phyloP scores from a whole-genome alignment of 2,329 filamentous ascomycete species.

The Exophiala sp. region DNA sequence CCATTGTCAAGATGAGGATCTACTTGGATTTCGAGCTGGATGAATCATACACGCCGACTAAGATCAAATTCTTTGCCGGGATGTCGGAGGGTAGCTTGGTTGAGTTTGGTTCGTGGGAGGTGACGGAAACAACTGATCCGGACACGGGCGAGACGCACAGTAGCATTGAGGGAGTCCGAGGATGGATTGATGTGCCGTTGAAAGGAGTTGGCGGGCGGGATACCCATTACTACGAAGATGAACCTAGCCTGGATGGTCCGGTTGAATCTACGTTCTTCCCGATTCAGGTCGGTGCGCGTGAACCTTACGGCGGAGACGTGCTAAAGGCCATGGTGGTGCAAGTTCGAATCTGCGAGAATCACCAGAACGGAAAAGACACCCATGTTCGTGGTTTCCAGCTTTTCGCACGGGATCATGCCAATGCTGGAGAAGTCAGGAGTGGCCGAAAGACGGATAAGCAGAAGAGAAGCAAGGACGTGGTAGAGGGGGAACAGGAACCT shows the following conservation, averaged over 20 bases:
- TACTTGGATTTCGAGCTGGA: constrained; percentile 84
- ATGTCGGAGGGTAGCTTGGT: constrained; percentile 88
- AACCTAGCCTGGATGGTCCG: constrained; percentile 11
- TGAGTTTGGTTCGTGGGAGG: constrained; percentile 73
- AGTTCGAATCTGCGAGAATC: constrained; percentile 87
- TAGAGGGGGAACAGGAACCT: constrained; percentile 30
- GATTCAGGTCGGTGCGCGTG: constrained; percentile 9
- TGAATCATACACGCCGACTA: constrained; percentile 93
- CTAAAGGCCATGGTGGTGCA: constrained; percentile 86
- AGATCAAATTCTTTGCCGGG: constrained; percentile 81
- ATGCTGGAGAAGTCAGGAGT: constrained; percentile 14
- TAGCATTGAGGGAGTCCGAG: constrained; percentile 43
- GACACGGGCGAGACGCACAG: constrained; percentile 27
- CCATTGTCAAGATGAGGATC: constrained; percentile 47
- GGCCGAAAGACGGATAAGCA: constrained; percentile 25
- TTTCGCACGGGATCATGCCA: constrained; percentile 50
- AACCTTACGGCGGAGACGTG: constrained; percentile 55
- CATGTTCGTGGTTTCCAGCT: constrained; percentile 90
- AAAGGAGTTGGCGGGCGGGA: constrained; percentile 52
- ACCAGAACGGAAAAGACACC: constrained; percentile 99
- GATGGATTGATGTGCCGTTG: constrained; percentile 83
- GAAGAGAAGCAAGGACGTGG: constrained; percentile 22
- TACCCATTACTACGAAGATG: constrained; percentile 24
- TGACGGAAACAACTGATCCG: constrained; percentile 56
- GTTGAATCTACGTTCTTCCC: constrained; percentile 18